Base-by-base conservation (phyloP, 2,329 filamentous ascomycete species). In the Tolypocladium cylindrosporum region DNA sequence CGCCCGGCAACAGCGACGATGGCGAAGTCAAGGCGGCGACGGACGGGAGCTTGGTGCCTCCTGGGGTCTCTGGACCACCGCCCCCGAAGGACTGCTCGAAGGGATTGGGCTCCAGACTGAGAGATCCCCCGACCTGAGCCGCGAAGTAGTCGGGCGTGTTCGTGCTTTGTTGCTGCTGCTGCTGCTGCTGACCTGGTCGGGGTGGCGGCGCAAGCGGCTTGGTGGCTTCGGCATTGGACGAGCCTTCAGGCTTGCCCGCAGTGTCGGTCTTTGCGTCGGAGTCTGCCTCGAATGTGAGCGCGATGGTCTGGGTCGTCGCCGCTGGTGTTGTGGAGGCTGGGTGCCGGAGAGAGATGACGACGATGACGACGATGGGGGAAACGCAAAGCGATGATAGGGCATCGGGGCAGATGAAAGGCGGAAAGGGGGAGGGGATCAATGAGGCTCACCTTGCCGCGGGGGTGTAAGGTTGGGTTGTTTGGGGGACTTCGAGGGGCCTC, bases 11-110 rank as follows among this genome's bases (percentile, higher is more conserved):
- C 24, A 95, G 82, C 27, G 91, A 85, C 52, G 91, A 91, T 8
- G 94, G 93, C 53, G 94, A 97, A 31, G 94, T 95, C 66, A 99
- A 82, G 62, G 91, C 84, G 53, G 91, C 91, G 65, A 97, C 91
- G 19, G 92, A 89, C 55, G 94, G 94, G 61, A 99, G 79, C 68
- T 96, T 87, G 59, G 84, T 86, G 63, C 84, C 88, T 65, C 90
- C 89, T 19, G 93, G 91, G 39, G 93, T 96, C 71, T 96, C 90
- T 65, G 85, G 82, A 57, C 77, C 77, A 61, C 80, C 76, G 55
- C 78, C 78, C 64, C 83, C 86, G 71, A 99, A 99, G 8, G 93
- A 97, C 74, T 94, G 90, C 72, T 97, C 94, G 68, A 99, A 97
- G 10, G 94, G 93, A 74, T 99, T 97, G 60, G 91, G 91, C 77